phyloP scores from a whole-genome alignment of 306 rosid genomes.

The Vicia villosa region DNA sequence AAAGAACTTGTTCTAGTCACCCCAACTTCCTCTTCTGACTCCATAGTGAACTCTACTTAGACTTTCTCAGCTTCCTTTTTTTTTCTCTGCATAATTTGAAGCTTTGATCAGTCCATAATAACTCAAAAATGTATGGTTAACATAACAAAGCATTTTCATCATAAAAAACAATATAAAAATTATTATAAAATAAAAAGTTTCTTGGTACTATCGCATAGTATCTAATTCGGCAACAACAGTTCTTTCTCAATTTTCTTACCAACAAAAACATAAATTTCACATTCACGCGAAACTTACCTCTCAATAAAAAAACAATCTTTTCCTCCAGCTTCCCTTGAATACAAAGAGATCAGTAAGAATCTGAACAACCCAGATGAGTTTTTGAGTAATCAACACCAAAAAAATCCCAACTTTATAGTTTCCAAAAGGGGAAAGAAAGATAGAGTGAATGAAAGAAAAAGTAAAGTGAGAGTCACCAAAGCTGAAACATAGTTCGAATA shows the following conservation, averaged over 20 bases:
- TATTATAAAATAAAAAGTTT: background rate
- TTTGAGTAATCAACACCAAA: slow-evolving; percentile 41
- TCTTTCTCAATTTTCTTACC: background rate
- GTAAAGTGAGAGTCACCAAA: background rate
- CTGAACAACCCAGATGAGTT: slow-evolving; percentile 37
- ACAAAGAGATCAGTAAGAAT: slow-evolving; percentile 30
- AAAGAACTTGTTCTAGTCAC: slow-evolving; percentile 48
- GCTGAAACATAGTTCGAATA: background rate
- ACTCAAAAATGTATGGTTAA: background rate
- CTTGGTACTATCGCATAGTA: slow-evolving; percentile 21
- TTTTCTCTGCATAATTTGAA: slow-evolving; percentile 26
- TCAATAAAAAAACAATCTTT: slow-evolving; percentile 32
- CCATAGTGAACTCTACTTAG: slow-evolving; percentile 56
- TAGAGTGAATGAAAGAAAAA: slow-evolving; percentile 13
- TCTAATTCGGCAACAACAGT: slow-evolving; percentile 3
- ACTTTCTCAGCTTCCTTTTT: slow-evolving; percentile 22
- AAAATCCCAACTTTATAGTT: slow-evolving; percentile 20
- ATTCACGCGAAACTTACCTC: slow-evolving; percentile 37
- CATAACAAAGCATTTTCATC: slow-evolving; percentile 23
- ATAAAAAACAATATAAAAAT: background rate
- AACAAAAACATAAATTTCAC: slow-evolving; percentile 20
- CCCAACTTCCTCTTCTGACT: slow-evolving; percentile 72
- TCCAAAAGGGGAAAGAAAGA: background rate
- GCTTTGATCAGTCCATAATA: slow-evolving; percentile 29
- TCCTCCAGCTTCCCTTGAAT: slow-evolving; percentile 22